These are phyloP conservation scores for Exophiala dermatitidis DNA, from an alignment of 2,329 filamentous ascomycete species.

Conservation along the genomic window DNA sequence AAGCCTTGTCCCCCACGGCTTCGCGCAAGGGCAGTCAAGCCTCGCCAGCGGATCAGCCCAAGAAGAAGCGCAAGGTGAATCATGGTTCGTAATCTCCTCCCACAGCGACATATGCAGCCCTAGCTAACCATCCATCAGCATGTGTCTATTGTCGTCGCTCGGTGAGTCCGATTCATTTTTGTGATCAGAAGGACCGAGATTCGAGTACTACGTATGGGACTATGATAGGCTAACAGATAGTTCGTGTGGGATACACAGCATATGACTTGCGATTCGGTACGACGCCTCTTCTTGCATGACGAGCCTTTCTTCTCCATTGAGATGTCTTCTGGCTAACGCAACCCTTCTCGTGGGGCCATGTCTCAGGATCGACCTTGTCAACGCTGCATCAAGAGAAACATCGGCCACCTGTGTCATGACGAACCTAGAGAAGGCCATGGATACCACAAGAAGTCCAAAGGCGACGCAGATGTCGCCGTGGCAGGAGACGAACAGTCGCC, in stretches of 20 bases:
- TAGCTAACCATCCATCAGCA: constrained; percentile 51
- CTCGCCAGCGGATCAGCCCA: constrained; percentile 53
- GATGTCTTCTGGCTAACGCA: constrained; percentile 28
- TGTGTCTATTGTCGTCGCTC: constrained; percentile 86
- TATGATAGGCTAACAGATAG: constrained; percentile 41
- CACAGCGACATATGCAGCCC: constrained; percentile 17
- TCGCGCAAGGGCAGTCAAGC: constrained; percentile 19
- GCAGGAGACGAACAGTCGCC: constrained; percentile 50
- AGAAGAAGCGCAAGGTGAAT: constrained; percentile 83
- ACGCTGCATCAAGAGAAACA: constrained; percentile 96
- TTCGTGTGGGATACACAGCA: constrained; percentile 53
- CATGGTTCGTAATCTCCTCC: constrained; percentile 54
- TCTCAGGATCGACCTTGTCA: constrained; percentile 86
- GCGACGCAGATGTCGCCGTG: constrained; percentile 49
- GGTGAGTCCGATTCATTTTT: constrained; percentile 50
- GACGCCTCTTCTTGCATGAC: constrained; percentile 24
- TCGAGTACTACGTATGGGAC: constrained; percentile 25
- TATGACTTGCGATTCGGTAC: constrained; percentile 84
- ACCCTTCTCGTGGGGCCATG: constrained; percentile 33
- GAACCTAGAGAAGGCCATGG: constrained; percentile 70
- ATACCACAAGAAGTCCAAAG: constrained; percentile 68
- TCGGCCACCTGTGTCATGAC: constrained; percentile 96
- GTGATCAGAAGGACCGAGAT: constrained; percentile 15
- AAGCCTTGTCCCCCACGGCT: constrained; percentile 19
- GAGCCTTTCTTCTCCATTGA: constrained; percentile 23